Base-by-base conservation (phyloP, 306 rosid species). In the Castanea sativa region DNA sequence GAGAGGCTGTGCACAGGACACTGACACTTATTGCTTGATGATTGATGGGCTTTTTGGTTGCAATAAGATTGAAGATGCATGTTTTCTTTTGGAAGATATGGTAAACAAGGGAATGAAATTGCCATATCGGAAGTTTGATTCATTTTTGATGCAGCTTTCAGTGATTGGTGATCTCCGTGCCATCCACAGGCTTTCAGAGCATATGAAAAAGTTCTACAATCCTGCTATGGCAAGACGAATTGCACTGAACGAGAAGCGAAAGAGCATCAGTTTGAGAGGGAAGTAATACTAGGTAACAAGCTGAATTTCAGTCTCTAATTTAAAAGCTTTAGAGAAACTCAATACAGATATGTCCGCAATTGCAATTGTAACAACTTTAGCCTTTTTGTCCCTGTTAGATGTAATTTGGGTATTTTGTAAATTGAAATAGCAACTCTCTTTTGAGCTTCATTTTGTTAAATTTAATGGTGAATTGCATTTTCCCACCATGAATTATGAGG, bases 161-260 rank as follows among this genome's bases (percentile, higher is more conserved):
- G 83, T 1, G 60, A 77, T 86, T 75, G 99, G 97, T 80, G 85
- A 91, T 87, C 95, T 94, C 41, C 86, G 75, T 69, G 90, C 91
- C 38, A 92, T 94, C 75, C 97, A 92, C 69, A 85, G 86, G 85
- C 92, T 94, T 33, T 94, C 97, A 4, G 90, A 86, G 32, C 97
- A 92, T 72, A 92, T 92, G 97, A 94, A 91, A 61, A 90, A 77
- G 79, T 92, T 90, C 83, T 94, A 94, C 80, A 94, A 94, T 87
- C 93, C 86, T 80, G 87, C 90, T 25, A 91, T 94, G 97, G 97
- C 92, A 30, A 87, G 95, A 64, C 95, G 99, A 3, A 85, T 84
- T 84, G 91, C 94, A 12, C 75, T 88, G 80, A 84, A 91, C 45
- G 90, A 94, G 88, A 91, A 91, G 80, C 89, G 94, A 9, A 89